Conservation (phyloP, 2,329 filamentous ascomycete genomes). For the Parafenestella ontariensis region DNA sequence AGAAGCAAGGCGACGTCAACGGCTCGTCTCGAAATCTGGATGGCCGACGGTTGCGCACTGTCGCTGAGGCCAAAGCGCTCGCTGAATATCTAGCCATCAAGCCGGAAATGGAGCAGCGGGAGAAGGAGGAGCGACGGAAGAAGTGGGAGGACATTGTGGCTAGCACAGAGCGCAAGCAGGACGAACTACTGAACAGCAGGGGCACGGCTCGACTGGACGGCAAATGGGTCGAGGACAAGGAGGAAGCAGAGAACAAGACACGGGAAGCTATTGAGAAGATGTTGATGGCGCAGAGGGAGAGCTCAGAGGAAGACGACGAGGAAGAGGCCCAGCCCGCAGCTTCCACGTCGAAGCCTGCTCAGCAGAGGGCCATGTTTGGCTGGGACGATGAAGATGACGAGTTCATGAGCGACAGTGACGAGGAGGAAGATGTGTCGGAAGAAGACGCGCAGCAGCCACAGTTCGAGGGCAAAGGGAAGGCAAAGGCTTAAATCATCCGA, state of each 20-base stretch:
- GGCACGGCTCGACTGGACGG: conserved; percentile 74
- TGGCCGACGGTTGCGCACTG: conserved; percentile 85
- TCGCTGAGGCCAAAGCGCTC: conserved; percentile 92
- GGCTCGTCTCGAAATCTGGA: conserved; percentile 93
- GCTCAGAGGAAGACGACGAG: conserved; percentile 39
- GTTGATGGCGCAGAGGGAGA: conserved; percentile 55
- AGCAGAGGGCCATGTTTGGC: conserved; percentile 68
- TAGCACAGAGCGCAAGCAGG: conserved; percentile 79
- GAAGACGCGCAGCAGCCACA: conserved; percentile 35
- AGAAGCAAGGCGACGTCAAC: conserved; percentile 82
- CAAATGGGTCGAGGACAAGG: conserved; percentile 94
- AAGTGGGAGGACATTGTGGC: conserved; percentile 91
- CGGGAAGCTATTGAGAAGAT: conserved; percentile 72
- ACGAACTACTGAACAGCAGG: conserved; percentile 79
- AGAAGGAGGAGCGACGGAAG: conserved; percentile 83
- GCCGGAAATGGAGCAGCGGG: conserved; percentile 94
- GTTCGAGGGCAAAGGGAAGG: conserved; percentile 53
- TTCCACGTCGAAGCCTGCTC: conserved; percentile 38
- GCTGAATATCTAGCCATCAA: conserved; percentile 96
- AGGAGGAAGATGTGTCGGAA: conserved; percentile 51
- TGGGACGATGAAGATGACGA: conserved; percentile 76
- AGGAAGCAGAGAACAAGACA: conserved; percentile 85
- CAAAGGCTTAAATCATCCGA: conserved; percentile 37
- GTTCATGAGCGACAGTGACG: conserved; percentile 55
- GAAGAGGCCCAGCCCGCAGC: conserved; percentile 34